Conservation (phyloP, 106 monocot species). For the Apostasia ramifera region DNA sequence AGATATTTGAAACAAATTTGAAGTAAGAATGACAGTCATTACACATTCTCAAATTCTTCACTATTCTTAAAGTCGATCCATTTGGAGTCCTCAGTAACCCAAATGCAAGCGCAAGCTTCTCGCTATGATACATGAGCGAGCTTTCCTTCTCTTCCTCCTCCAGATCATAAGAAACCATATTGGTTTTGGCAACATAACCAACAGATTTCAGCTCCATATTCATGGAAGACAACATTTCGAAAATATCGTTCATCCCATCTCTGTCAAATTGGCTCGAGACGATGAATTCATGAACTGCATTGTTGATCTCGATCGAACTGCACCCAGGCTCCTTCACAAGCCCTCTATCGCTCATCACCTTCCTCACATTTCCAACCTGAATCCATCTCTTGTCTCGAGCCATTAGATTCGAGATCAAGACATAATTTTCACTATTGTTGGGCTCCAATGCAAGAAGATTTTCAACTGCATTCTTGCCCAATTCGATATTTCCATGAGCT, state of each 20-base stretch:
- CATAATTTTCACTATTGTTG: slow-evolving; percentile 36
- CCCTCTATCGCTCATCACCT: slow-evolving; percentile 21
- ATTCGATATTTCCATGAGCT: slow-evolving; percentile 27
- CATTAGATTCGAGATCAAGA: slow-evolving; percentile 25
- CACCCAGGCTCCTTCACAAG: slow-evolving; percentile 62
- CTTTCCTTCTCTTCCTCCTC: slow-evolving; percentile 45
- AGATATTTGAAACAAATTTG: slow-evolving; percentile 35
- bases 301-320: slow-evolving; percentile 43
- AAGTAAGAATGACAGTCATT: slow-evolving; percentile 45
- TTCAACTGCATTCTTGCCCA: slow-evolving; percentile 33
- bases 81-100: slow-evolving; percentile 32
- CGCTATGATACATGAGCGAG: slow-evolving; percentile 38
- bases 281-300: slow-evolving; percentile 43
- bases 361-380: background rate
- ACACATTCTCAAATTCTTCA: slow-evolving; percentile 49
- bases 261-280: slow-evolving; percentile 8
- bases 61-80: slow-evolving; percentile 30
- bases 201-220: slow-evolving; percentile 18
- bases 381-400: no score
- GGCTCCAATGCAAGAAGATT: slow-evolving; percentile 24
- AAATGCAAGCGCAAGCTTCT: slow-evolving; percentile 53
- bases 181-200: slow-evolving; percentile 38
- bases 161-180: slow-evolving; percentile 37
- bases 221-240: slow-evolving; percentile 38
- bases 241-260: slow-evolving; percentile 26